A percentile compares a stretch with the other conserved stretches of the same genome.
These are phyloP conservation scores for Russula sp. DNA, from an alignment of 768 basidiomycete species.

Conservation along the genomic window DNA sequence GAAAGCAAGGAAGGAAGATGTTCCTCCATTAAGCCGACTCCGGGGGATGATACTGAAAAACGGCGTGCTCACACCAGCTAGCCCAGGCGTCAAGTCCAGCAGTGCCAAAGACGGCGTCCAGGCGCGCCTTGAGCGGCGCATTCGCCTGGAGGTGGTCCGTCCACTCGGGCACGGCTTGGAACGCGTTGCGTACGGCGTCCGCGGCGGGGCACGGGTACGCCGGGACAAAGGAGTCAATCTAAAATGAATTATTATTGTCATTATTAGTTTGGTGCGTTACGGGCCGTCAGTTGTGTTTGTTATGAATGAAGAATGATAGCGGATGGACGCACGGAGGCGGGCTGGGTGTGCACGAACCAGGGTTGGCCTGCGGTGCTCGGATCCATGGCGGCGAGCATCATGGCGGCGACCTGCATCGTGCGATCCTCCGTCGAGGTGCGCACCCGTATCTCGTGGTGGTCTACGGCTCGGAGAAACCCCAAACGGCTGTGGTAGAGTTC, in stretches of 20 bases:
- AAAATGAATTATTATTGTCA: not conserved
- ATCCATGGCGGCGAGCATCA: slow-evolving; percentile 41
- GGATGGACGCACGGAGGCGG: slow-evolving; percentile 30
- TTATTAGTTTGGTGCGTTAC: not conserved
- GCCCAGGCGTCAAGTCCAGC: slow-evolving; percentile 35
- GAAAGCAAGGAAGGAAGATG: slow-evolving; percentile 22
- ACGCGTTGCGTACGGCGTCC: slow-evolving; percentile 32
- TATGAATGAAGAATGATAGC: too few relatives aligned
- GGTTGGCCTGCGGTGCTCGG: slow-evolving; percentile 25
- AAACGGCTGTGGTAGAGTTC: slow-evolving; percentile 35
- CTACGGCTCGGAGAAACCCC: slow-evolving; percentile 32
- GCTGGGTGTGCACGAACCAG: slow-evolving; percentile 38
- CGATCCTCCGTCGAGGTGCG: slow-evolving; percentile 40
- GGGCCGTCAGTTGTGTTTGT: too few relatives aligned
- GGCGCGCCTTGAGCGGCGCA: slow-evolving; percentile 31
- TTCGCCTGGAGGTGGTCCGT: slow-evolving; percentile 36
- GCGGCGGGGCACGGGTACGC: slow-evolving; percentile 39
- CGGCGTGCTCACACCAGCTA: slow-evolving; percentile 33
- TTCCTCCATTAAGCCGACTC: too few relatives aligned
- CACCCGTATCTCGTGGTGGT: slow-evolving; percentile 34
- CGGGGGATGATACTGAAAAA: not conserved
- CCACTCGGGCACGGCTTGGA: slow-evolving; percentile 41
- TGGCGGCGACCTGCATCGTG: slow-evolving; percentile 42
- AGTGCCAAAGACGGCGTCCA: slow-evolving; percentile 37
- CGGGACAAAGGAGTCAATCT: slow-evolving; percentile 45